A percentile compares a stretch with the other conserved stretches of the same genome.
These are phyloP conservation scores for Diaporthe sp. DNA, from an alignment of 2,329 filamentous ascomycete genomes.

Conservation along the genomic window DNA sequence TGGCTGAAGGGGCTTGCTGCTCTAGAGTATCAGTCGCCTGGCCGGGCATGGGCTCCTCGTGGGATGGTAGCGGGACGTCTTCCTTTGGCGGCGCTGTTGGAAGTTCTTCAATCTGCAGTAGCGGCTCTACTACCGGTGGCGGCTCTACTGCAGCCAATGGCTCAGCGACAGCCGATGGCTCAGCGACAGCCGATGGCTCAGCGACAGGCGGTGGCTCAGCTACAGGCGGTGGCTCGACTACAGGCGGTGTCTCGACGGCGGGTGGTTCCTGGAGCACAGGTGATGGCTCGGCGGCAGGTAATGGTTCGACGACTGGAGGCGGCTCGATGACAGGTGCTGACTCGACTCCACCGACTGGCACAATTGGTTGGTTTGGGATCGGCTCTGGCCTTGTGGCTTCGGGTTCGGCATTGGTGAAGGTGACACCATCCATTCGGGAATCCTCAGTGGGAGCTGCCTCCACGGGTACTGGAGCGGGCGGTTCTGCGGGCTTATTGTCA, in stretches of 20 bases:
- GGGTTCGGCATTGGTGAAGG: constrained; percentile 7
- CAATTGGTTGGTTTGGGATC: constrained; percentile 15
- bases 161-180: too few species aligned
- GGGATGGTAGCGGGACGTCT: constrained; percentile 31
- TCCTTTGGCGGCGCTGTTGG: neutral
- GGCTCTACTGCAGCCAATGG: neutral
- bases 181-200: neutral
- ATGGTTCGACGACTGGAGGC: neutral
- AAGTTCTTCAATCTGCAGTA: neutral
- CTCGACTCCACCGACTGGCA: neutral
- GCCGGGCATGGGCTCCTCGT: constrained; percentile 35
- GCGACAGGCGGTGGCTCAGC: neutral
- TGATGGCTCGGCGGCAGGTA: neutral
- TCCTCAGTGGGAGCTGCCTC: constrained; percentile 17
- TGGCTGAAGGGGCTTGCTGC: neutral
- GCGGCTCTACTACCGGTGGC: constrained; percentile 11
- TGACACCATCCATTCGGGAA: constrained; percentile 13
- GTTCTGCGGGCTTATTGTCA: constrained; percentile 21
- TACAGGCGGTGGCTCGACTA: neutral
- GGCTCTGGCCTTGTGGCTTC: neutral
- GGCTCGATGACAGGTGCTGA: constrained; percentile 5
- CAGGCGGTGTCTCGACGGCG: neutral
- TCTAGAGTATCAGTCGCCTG: neutral
- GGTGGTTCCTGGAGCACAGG: neutral
- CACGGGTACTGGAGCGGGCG: constrained; percentile 10